Evolutionary conservation across 176 grass and related monocot genomes (phyloP), one percentile per base, ranked within the genome.

Genomic region (Musa itinerans): DNA sequence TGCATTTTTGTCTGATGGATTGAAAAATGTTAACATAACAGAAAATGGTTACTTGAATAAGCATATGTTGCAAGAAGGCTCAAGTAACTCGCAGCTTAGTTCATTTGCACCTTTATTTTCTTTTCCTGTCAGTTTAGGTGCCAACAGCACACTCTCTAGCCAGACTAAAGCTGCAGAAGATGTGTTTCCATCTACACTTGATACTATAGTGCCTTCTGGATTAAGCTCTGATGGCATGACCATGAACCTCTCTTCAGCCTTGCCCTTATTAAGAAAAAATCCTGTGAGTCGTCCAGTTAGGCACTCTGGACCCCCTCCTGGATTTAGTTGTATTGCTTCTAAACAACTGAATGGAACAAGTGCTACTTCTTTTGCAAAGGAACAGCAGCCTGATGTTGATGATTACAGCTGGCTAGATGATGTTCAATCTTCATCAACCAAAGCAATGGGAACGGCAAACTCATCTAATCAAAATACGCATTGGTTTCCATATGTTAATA

Each of bases 401-500:
- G 87, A 93, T 80, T 92, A 92, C 79, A 83, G 81, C 52, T 97
- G 87, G 89, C 68, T 97, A 50, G 87, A 93, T 85, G 83, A 77
- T 13, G 88, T 89, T 78, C 85, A 87, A 74, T 68, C 81, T 64
- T 82, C 83, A 77, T 17, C 65, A 26, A 79, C 85, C 57, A 81
- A 77, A 55, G 50, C 27, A 12, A 54, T 59, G 65, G 53, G 25
- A n/a, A 71, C 4, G 11, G 78, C 24, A 9, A 73, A 80, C 14
- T 34, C 51, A 72, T 66, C 82, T 68, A 53, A 86, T 27, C 79
- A 81, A 21, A 65, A 65, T 50, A 77, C 55, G 52, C 75, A 72
- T 50, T 34, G 74, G 56, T 77, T 86, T 79, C 81, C 81, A 77
- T 48, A 76, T 88, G 64, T 62, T 67, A 65, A 19, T 76, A n/a